Percentiles rank a stretch among this genome's conserved stretches.
These are phyloP conservation scores for Microdochium trichocladiopsis DNA, from an alignment of 2,329 filamentous ascomycete species.

Conservation along the genomic window DNA sequence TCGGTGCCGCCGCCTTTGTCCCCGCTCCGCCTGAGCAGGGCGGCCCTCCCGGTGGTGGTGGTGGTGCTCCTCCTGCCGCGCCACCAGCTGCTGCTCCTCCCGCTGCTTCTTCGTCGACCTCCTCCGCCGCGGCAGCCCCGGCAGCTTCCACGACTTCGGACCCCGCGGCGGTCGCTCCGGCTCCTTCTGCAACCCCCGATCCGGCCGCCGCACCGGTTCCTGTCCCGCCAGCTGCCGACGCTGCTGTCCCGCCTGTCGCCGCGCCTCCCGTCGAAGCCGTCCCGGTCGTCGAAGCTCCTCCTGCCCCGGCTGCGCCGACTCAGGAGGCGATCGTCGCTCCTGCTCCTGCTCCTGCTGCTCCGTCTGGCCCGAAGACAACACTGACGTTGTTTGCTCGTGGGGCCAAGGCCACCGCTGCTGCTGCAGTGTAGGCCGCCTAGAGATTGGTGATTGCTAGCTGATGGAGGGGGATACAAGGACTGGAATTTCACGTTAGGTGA, in stretches of 20 bases:
- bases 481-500: too few relatives aligned
- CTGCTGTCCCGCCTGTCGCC: neutral
- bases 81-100: conserved; percentile 2
- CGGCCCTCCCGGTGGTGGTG: neutral
- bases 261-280: neutral
- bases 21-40: conserved; percentile 10
- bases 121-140: neutral
- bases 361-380: neutral
- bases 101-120: neutral
- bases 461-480: too few relatives aligned
- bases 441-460: too few relatives aligned
- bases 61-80: neutral
- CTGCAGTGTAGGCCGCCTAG: too few relatives aligned
- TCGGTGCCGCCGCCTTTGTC: conserved; percentile 19
- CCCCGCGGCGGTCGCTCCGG: too few relatives aligned
- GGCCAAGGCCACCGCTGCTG: too few relatives aligned
- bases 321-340: too few relatives aligned
- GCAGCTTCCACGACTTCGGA: too few relatives aligned
- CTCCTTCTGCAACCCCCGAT: too few relatives aligned
- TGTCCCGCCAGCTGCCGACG: neutral
- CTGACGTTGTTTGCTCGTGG: neutral
- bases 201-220: too few relatives aligned
- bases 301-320: neutral
- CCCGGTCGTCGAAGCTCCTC: too few relatives aligned
- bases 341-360: neutral